Evolutionary conservation across 495 filamentous ascomycete genomes (phyloP).

Genomic region (Penicillium cinerascens): DNA sequence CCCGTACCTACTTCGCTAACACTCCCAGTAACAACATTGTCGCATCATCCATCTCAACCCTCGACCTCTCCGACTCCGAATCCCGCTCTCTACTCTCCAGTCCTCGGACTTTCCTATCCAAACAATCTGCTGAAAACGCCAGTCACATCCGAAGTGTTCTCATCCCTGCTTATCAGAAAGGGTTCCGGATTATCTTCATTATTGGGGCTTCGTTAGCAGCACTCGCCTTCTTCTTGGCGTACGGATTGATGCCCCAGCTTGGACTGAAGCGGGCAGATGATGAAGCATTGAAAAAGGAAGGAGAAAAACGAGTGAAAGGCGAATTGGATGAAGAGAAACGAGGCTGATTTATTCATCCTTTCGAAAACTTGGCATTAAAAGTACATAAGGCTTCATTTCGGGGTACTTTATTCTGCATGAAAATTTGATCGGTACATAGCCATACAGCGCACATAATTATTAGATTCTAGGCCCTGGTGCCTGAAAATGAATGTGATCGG

Average conservation of each 20-base stretch:
- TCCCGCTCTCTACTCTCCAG: conserved; percentile 31
- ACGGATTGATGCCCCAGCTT: conserved; percentile 47
- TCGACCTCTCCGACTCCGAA: conserved; percentile 23
- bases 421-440: too few relatives aligned
- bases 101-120: conserved; percentile 30
- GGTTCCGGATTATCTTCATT: conserved; percentile 50
- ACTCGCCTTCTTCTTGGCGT: conserved; percentile 41
- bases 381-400: not conserved
- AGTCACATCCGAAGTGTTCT: conserved; percentile 35
- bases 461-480: too few relatives aligned
- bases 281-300: conserved; percentile 46
- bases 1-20: not conserved
- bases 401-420: not conserved
- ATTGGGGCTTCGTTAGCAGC: conserved; percentile 46
- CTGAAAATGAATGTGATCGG: too few relatives aligned
- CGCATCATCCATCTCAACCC: conserved; percentile 29
- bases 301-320: conserved; percentile 23
- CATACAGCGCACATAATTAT: too few relatives aligned
- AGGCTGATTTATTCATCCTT: not conserved
- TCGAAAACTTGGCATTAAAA: not conserved
- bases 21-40: conserved; percentile 43
- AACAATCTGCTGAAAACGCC: conserved; percentile 28
- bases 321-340: conserved; percentile 15
- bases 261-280: conserved; percentile 42
- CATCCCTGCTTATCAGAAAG: conserved; percentile 45